Evolutionary conservation across 805 yeast genomes (phyloP), one percentile per base, ranked within the genome.

Genomic region (Saccharomycopsis sp.): DNA sequence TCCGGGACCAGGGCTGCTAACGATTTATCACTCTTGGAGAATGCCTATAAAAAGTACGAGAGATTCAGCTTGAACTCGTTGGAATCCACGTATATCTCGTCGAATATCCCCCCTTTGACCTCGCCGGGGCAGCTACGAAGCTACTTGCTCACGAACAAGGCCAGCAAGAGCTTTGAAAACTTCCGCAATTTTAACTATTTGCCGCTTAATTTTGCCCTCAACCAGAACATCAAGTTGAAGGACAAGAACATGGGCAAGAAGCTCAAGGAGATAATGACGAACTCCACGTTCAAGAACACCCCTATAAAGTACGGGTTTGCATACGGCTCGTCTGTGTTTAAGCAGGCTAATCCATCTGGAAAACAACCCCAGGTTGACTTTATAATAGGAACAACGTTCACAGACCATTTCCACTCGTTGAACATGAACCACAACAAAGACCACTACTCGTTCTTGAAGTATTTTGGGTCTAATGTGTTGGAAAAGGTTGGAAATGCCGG

Each of bases 241-340:
- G 38, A 50, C 14, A 23, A n/a, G n/a, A 15, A 47, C 24, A 56
- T 35, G n/a, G 56, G 19, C 20, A 17, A 41, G 15, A 29, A 38
- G 14, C 35, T 60, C 7, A 49, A 47, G 15, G 49, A 58, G 19
- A 55, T 60, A 12, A 22, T 55, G 38, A 38, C 15, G 2, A 73
- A 76, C 22, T 17, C 49, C 20, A 17, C 22, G 52, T 89, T 89
- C 70, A 74, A 53, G 15, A 35, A 82, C 49, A 86, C 93, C 0
- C 92, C 94, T 0, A 80, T 90, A 14, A 75, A 83, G 56, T 87
- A 82, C 65, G 85, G 97, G 0, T 88, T 93, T 72, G 99, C 97
- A 0, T 93, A 93, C 70, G 99, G 99, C 1, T 87, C 96, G 5
- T 97, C 97, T 2, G 97, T 94, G 1, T 88, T 94, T 66, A 78